Evolutionary conservation across 2,329 filamentous ascomycete species (phyloP).

Genomic region (Penicillium sp.): DNA sequence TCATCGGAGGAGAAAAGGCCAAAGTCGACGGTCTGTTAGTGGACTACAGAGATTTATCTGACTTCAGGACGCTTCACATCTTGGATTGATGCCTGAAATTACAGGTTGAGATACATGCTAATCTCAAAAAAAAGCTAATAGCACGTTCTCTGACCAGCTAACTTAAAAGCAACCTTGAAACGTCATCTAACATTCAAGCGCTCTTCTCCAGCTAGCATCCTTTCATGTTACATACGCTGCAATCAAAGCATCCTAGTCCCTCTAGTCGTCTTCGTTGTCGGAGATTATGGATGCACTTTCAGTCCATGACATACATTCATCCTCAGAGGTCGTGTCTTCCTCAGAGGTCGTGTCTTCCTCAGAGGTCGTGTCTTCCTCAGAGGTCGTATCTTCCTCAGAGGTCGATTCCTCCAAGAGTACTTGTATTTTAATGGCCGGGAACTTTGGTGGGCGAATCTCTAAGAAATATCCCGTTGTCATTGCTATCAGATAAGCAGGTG

Average conservation of each 20-base stretch:
- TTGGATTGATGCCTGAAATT: background rate
- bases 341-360: too few species aligned
- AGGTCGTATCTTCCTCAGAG: too few species aligned
- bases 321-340: background rate
- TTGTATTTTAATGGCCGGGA: background rate
- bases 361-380: too few species aligned
- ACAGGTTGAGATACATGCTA: background rate
- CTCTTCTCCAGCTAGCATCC: background rate
- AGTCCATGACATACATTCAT: background rate
- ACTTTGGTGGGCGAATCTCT: background rate
- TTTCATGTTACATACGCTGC: background rate
- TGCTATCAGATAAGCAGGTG: background rate
- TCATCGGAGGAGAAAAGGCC: too few species aligned
- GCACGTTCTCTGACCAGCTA: background rate
- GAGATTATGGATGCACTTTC: background rate
- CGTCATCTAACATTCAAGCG: background rate
- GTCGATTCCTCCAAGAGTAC: background rate
- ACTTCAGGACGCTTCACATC: background rate
- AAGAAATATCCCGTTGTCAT: background rate
- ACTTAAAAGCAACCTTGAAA: background rate
- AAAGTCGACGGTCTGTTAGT: too few species aligned
- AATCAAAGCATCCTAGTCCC: background rate
- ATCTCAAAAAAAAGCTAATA: background rate
- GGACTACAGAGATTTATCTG: background rate
- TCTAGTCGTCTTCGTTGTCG: background rate